A percentile compares a stretch with the other conserved stretches of the same genome.
Conservation (phyloP, 2,329 filamentous ascomycete species). For the Calycina herbarum region DNA sequence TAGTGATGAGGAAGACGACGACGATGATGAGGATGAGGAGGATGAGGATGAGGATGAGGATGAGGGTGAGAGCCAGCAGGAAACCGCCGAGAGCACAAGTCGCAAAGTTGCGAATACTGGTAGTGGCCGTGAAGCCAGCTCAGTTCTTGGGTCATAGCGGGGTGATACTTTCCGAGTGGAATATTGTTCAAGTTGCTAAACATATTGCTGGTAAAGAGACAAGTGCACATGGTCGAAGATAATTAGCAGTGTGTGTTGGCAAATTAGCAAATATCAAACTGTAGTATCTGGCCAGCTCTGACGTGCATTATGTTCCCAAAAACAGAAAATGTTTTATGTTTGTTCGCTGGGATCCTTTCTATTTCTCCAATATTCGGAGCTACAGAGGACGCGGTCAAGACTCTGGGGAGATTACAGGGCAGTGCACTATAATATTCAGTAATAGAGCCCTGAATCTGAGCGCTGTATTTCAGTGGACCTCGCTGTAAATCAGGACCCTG, state of each 20-base stretch:
- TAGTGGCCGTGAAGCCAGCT: not conserved
- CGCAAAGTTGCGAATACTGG: not conserved
- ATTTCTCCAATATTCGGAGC: no score
- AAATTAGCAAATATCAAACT: not conserved
- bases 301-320: no score
- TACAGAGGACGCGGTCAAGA: no score
- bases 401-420: no score
- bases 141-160: not conserved
- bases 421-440: no score
- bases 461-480: no score
- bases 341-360: no score
- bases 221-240: not conserved
- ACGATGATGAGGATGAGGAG: slow-evolving; percentile 10
- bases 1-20: slow-evolving; percentile 18
- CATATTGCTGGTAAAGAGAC: not conserved
- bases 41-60: not conserved
- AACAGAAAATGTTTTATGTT: no score
- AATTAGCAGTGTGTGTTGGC: not conserved
- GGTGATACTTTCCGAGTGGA: not conserved
- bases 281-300: not conserved
- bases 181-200: not conserved
- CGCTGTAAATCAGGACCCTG: no score
- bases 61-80: not conserved
- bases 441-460: no score
- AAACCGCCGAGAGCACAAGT: not conserved